Conservation (phyloP, 352 stramenopile species). For the Phytophthora europaea region DNA sequence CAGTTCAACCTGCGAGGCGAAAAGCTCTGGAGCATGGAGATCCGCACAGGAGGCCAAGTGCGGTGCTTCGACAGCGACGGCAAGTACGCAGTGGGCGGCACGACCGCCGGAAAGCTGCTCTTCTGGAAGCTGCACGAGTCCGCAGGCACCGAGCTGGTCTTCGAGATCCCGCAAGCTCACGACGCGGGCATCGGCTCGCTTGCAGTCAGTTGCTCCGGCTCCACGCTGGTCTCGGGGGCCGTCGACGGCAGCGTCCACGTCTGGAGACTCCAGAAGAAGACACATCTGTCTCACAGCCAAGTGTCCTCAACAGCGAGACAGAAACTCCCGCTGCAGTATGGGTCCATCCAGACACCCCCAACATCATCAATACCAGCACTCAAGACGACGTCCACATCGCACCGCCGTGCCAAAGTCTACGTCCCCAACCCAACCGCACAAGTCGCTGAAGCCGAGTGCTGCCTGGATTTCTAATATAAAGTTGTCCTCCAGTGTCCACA, state of each 20-base stretch:
- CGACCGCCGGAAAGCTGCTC: conserved; percentile 64
- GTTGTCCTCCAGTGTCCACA: neutral
- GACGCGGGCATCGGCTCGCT: conserved; percentile 73
- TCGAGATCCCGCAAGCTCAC: conserved; percentile 69
- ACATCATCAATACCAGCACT: conserved; percentile 7
- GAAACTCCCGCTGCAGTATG: conserved; percentile 8
- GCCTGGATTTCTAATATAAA: conserved; percentile 36
- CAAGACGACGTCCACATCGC: neutral
- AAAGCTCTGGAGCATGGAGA: conserved; percentile 59
- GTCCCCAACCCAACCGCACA: conserved; percentile 22
- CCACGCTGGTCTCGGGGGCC: conserved; percentile 64
- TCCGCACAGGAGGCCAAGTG: conserved; percentile 62
- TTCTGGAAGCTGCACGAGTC: conserved; percentile 75
- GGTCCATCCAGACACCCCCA: conserved; percentile 34
- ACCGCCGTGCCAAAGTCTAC: conserved; percentile 8
- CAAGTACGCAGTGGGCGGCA: conserved; percentile 74
- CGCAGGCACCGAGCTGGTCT: conserved; percentile 58
- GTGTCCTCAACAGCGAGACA: conserved; percentile 5
- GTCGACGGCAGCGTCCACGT: conserved; percentile 71
- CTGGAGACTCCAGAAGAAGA: conserved; percentile 56
- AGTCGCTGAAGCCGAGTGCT: conserved; percentile 45
- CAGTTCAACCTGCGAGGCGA: conserved; percentile 66
- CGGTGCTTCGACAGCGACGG: conserved; percentile 81
- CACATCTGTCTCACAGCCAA: neutral
- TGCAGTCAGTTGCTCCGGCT: conserved; percentile 60